Evolutionary conservation across 257 asterid species (phyloP), one percentile per base, ranked within the genome.

Genomic region (Gentiana dahurica): DNA sequence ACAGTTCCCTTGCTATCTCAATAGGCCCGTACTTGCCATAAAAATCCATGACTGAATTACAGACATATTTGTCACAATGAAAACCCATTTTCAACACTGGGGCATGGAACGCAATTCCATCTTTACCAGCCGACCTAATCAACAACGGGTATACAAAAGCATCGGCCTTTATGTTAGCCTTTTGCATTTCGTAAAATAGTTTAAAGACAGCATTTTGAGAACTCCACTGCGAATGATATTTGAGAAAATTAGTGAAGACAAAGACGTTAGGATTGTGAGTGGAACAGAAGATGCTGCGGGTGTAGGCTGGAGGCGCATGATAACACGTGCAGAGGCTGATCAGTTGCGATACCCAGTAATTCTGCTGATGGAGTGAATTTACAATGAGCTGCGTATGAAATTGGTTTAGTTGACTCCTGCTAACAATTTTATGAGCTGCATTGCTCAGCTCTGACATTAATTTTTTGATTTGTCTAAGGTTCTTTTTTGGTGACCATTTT

Each of bases 21-120:
- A 82, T 36, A 0, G 85, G 84, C 12, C 96, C 95, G 55, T 73
- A 80, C 62, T 75, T 85, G 49, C 87, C 86, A 48, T 87, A 87
- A 39, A 69, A 57, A 52, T 56, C 71, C 48, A 85, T 62, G 62
- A 87, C 63, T 34, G 80, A 84, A 55, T 81, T 81, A 38, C 83
- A 73, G 5, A 67, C 74, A 57, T 71, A 81, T 57, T 71, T 81
- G 44, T 73, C 94, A 46, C 54, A 39, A 50, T 65, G 68, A 51
- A 64, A 57, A 24, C 90, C 87, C 68, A 68, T 5, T 77, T 86
- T 86, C 49, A 81, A 62, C 69, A 80, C 34, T 64, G 59, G 54
- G 1, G 83, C 75, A 53, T 84, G 94, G 65, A 86, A 74, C n/a
- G 62, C 60, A 61, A 74, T 13, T 1, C 86, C 86, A 4, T 60